Base-by-base conservation (phyloP, 2,329 filamentous ascomycete species). In the Didymella pinodella region DNA sequence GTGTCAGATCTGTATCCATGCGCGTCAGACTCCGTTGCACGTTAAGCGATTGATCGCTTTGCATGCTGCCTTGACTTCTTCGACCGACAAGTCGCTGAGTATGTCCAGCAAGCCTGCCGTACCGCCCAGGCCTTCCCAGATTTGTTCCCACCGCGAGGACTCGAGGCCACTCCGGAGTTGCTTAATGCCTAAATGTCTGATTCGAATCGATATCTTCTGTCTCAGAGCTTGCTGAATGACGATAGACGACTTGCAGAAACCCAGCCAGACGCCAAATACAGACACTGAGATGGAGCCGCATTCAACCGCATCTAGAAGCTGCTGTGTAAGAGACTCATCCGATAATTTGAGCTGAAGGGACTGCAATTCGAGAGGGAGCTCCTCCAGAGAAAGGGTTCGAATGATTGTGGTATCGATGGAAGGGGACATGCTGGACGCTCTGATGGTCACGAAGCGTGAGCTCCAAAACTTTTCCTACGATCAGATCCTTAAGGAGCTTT, bases 81-180 rank as follows among this genome's bases (percentile, higher is more conserved):
- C 25, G 11, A 74, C 71, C 0, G 71, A 75, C 6, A 75, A 56
- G 20, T 67, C 53, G 12, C 48, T 62, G 40, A 71, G 59, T 2
- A 73, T 41, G 2, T 61, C 58, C 6, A 73, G 50, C n/a, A 75
- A n/a, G 4, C 72, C 73, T 22, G 29, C n/a, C 5, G 53, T 61
- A 8, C 67, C 68, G 2, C 71, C 73, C n/a, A 75, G 44, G 0
- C 51, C 63, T n/a, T 71, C 65, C 71, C 71, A 75, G 1, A 31
- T 31, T 31, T 31, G 7, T 31, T 31, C 29, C 29, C 29, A 31
- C 10, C 29, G 29, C 3, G 29, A 31, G 5, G 29, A 31, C 11
- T 31, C 29, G 5, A 31, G 29, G 29, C 29, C 29, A 11, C 29
- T 31, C 10, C 29, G 8, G 29, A 31, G 29, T 10, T 31, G 29